A percentile compares a stretch with the other conserved stretches of the same genome.
phyloP scores from a whole-genome alignment of 2,329 filamentous ascomycete genomes.

The Microdochium nivale region DNA sequence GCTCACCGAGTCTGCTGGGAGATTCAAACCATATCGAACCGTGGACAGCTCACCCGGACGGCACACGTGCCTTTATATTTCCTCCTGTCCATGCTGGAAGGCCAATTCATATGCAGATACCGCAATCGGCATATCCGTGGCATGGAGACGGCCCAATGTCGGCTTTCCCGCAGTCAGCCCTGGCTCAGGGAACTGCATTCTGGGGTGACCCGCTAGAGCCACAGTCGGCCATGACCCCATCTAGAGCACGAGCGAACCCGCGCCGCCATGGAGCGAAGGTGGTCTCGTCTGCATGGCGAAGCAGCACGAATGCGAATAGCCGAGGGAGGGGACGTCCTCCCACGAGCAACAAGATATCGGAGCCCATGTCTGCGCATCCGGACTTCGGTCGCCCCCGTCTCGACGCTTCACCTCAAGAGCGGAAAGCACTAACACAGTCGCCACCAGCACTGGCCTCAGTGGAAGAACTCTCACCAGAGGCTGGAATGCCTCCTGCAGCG shows the following conservation, averaged over 20 bases:
- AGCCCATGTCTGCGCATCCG: conserved; percentile 62
- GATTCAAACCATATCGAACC: conserved; percentile 41
- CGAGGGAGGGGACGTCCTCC: conserved; percentile 76
- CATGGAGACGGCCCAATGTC: conserved; percentile 49
- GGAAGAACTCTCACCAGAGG: conserved; percentile 11
- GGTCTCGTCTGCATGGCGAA: conserved; percentile 85
- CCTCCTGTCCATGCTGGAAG: conserved; percentile 27
- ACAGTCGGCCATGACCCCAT: conserved; percentile 65
- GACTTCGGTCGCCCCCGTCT: conserved; percentile 16
- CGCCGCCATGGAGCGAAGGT: conserved; percentile 72
- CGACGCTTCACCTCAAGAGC: conserved; percentile 25
- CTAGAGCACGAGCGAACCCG: conserved; percentile 40
- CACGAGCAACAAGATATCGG: conserved; percentile 54
- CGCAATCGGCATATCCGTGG: conserved; percentile 33
- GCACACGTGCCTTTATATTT: conserved; percentile 26
- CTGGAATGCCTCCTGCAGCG: not conserved
- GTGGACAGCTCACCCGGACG: conserved; percentile 38
- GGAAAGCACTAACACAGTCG: conserved; percentile 18
- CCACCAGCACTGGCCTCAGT: conserved; percentile 2
- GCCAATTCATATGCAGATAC: conserved; percentile 21
- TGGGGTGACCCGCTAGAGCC: conserved; percentile 55
- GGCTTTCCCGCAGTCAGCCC: conserved; percentile 70
- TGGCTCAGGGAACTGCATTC: conserved; percentile 54
- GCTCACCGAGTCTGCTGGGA: conserved; percentile 29
- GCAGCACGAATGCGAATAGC: conserved; percentile 51